phyloP scores from a whole-genome alignment of 495 filamentous ascomycete genomes.

The Annulohypoxylon maeteangense region DNA sequence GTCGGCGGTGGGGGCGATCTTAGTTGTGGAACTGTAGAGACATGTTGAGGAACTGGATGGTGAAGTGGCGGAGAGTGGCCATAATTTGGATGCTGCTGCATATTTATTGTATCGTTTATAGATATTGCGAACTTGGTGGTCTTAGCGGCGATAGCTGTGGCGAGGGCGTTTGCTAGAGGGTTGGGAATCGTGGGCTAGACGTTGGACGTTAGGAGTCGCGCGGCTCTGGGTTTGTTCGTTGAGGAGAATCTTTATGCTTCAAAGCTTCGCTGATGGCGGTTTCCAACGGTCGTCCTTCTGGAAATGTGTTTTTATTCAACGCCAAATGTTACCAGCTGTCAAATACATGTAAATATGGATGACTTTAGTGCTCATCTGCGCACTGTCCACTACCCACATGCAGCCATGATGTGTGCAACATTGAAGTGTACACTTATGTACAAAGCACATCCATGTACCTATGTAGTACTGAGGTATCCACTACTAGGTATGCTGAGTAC shows the following conservation, averaged over 20 bases:
- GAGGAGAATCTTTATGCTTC: neutral
- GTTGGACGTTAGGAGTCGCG: no score
- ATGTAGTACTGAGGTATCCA: no score
- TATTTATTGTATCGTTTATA: constrained; percentile 60
- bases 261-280: constrained; percentile 5
- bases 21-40: constrained; percentile 98
- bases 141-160: neutral
- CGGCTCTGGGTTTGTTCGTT: neutral
- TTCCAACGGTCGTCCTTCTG: constrained; percentile 29
- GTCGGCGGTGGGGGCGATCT: constrained; percentile 91
- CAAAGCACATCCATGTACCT: neutral
- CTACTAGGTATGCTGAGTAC: no score
- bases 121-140: neutral
- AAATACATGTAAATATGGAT: neutral
- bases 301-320: constrained; percentile 54
- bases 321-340: constrained; percentile 2
- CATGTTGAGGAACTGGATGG: constrained; percentile 97
- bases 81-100: constrained; percentile 86
- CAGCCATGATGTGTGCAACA: no score
- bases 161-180: neutral
- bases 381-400: no score
- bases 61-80: constrained; percentile 95
- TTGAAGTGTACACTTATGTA: no score
- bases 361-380: no score
- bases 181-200: no score